These are phyloP conservation scores for Trifolium fragiferum DNA, from an alignment of 306 rosid genomes.

Conservation along the genomic window DNA sequence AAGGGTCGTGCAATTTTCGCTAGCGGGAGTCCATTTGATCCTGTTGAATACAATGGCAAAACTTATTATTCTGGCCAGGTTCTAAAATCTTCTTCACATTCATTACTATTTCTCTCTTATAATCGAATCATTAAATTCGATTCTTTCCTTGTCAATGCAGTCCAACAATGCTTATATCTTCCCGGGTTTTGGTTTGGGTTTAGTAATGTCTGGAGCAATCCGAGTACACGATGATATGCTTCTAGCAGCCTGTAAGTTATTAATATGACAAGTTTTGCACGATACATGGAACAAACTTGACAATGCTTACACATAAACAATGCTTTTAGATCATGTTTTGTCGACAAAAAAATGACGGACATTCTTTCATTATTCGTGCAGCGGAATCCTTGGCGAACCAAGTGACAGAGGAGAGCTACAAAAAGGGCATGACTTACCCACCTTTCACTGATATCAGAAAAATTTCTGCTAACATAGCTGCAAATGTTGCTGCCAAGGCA, in stretches of 20 bases:
- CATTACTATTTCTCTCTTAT: slow-evolving; percentile 5
- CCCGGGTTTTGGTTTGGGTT: slow-evolving; percentile 88
- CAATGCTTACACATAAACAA: slow-evolving; percentile 21
- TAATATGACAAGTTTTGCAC: not conserved
- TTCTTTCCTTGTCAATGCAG: slow-evolving; percentile 51
- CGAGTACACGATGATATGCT: slow-evolving; percentile 94
- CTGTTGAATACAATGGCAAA: slow-evolving; percentile 74
- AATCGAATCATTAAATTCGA: slow-evolving; percentile 8
- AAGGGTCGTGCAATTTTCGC: slow-evolving; percentile 93
- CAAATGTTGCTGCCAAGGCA: slow-evolving; percentile 88
- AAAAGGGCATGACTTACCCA: slow-evolving; percentile 72
- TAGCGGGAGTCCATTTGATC: slow-evolving; percentile 96
- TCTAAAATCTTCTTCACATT: slow-evolving; percentile 31
- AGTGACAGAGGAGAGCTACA: slow-evolving; percentile 66
- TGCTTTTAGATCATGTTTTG: slow-evolving; percentile 10
- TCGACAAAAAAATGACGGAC: slow-evolving; percentile 4
- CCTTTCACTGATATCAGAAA: slow-evolving; percentile 77
- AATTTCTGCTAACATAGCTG: slow-evolving; percentile 86
- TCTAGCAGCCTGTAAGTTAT: slow-evolving; percentile 89
- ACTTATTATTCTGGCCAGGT: slow-evolving; percentile 83
- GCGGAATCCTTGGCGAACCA: slow-evolving; percentile 83
- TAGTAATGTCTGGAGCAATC: slow-evolving; percentile 88
- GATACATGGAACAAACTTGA: slow-evolving; percentile 14
- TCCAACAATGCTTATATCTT: slow-evolving; percentile 94
- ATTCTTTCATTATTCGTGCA: slow-evolving; percentile 42